These are phyloP conservation scores for Ophiostoma sp. DNA, from an alignment of 2,329 filamentous ascomycete species.

Conservation along the genomic window DNA sequence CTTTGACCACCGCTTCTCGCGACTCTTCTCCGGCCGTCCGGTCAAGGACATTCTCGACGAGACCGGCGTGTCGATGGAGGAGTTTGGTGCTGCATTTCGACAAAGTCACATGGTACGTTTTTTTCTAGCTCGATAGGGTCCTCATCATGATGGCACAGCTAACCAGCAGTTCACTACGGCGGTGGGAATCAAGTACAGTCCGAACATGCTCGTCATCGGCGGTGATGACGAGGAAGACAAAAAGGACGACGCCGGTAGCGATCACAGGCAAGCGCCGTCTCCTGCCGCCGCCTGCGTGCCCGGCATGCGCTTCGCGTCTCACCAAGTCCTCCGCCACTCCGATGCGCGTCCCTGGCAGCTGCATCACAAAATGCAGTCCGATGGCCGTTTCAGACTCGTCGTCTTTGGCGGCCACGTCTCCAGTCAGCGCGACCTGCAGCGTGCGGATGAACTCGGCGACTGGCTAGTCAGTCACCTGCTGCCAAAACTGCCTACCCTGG, in stretches of 20 bases:
- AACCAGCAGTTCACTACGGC: constrained; percentile 20
- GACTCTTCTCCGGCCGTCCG: constrained; percentile 45
- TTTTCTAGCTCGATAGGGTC: too few relatives aligned
- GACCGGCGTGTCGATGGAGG: constrained; percentile 51
- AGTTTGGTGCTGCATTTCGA: constrained; percentile 37
- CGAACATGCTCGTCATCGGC: constrained; percentile 18
- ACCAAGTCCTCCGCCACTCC: constrained; percentile 56
- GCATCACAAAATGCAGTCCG: constrained; percentile 49
- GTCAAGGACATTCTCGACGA: constrained; percentile 52
- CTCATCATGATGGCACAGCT: not conserved
- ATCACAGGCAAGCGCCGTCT: constrained; percentile 32
- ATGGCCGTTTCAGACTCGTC: constrained; percentile 54
- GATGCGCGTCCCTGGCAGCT: constrained; percentile 53
- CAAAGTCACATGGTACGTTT: constrained; percentile 18
- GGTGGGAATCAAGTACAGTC: constrained; percentile 18
- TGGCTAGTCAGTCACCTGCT: constrained; percentile 39
- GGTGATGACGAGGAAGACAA: not conserved
- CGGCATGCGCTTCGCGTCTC: constrained; percentile 54
- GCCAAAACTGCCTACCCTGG: constrained; percentile 29
- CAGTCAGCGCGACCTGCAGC: not conserved
- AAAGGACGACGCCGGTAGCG: constrained; percentile 20
- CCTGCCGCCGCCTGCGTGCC: constrained; percentile 43
- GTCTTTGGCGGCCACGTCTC: constrained; percentile 47
- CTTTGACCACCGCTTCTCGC: constrained; percentile 46
- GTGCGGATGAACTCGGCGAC: constrained; percentile 43